These are phyloP conservation scores for Cadophora sp. DNA, from an alignment of 2,329 filamentous ascomycete genomes.

Conservation along the genomic window DNA sequence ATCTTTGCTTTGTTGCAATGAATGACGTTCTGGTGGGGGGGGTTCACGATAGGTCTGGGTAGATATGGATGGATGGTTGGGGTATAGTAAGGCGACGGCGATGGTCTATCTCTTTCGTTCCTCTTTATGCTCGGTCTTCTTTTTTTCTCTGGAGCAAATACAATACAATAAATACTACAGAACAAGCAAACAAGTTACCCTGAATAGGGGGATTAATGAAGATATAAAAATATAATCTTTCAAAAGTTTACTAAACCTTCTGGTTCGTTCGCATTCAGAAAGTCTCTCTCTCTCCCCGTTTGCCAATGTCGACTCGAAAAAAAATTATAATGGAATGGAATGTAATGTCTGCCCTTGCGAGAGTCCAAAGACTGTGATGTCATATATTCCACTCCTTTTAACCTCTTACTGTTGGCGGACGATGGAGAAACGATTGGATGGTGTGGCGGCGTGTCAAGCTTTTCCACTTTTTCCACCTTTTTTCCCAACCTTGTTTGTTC, in stretches of 20 bases:
- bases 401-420: too few species aligned
- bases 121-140: neutral
- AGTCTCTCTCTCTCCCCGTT: too few species aligned
- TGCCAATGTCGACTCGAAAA: too few species aligned
- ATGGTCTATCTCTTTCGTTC: constrained; percentile 12
- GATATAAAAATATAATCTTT: neutral
- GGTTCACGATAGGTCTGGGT: constrained; percentile 4
- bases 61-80: constrained; percentile 8
- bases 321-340: too few species aligned
- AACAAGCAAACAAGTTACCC: neutral
- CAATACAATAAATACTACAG: neutral
- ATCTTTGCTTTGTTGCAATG: neutral
- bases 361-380: too few species aligned
- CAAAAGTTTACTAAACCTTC: neutral
- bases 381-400: too few species aligned
- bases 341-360: too few species aligned
- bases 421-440: too few species aligned
- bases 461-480: too few species aligned
- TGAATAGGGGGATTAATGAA: neutral
- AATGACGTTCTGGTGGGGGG: neutral
- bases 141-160: neutral
- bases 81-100: neutral
- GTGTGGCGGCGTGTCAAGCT: too few species aligned
- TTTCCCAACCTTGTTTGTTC: too few species aligned
- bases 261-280: too few species aligned